phyloP scores from a whole-genome alignment of 192 early-diverging fungal genomes.

The Mortierella claussenii region DNA sequence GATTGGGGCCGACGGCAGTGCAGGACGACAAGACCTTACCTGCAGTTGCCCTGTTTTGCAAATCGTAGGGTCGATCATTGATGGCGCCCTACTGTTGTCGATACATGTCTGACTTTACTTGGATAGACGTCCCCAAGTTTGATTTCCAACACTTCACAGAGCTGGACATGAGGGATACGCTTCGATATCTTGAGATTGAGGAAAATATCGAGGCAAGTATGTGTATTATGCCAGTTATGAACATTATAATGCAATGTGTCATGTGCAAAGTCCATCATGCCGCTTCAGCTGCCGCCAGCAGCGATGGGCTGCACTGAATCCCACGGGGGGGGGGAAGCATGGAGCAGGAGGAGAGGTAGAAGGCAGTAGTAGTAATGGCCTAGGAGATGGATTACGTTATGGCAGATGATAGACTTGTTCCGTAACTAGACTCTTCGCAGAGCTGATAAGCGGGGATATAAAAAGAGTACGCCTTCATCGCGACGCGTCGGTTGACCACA shows the following conservation, averaged over 20 bases:
- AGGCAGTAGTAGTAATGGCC: too few relatives aligned
- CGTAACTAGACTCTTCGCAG: constrained; percentile 49
- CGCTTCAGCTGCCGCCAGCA: constrained; percentile 26
- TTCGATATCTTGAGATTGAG: constrained; percentile 50
- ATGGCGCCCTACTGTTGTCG: constrained; percentile 64
- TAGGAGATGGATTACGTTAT: constrained; percentile 15
- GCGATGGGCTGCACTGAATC: too few relatives aligned
- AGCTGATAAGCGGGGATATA: constrained; percentile 57
- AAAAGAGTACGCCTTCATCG: too few relatives aligned
- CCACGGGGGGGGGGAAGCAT: constrained; percentile 5
- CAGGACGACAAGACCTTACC: constrained; percentile 32
- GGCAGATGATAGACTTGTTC: constrained; percentile 29
- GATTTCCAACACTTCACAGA: constrained; percentile 59
- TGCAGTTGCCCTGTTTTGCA: constrained; percentile 61
- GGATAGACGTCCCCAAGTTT: constrained; percentile 62
- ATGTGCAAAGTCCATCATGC: constrained; percentile 14
- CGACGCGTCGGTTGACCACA: too few relatives aligned
- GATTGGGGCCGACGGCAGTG: background rate
- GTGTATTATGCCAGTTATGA: constrained; percentile 59
- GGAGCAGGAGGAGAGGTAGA: too few relatives aligned
- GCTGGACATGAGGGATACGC: constrained; percentile 52
- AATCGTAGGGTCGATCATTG: constrained; percentile 67
- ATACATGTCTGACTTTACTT: constrained; percentile 67
- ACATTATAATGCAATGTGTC: constrained; percentile 45
- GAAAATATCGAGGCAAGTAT: constrained; percentile 18